phyloP scores from a whole-genome alignment of 2,329 filamentous ascomycete species.

The Paraphaeosphaeria sporulosa region DNA sequence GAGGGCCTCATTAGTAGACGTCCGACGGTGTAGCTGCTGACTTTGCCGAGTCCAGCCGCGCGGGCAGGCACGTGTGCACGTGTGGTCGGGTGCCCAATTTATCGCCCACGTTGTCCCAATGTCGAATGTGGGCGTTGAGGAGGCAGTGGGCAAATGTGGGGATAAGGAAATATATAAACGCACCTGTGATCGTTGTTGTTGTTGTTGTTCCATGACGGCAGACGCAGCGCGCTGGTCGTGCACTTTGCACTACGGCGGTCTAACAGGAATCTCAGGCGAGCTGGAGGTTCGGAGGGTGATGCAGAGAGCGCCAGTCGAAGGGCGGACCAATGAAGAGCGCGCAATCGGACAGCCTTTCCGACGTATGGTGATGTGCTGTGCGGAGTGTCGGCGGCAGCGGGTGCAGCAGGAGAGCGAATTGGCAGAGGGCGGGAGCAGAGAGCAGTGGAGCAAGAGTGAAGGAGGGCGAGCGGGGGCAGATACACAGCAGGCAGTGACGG shows the following conservation, averaged over 20 bases:
- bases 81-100: neutral
- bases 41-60: neutral
- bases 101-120: neutral
- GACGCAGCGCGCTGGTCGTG: slow-evolving; percentile 15
- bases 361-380: neutral
- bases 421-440: slow-evolving; percentile 18
- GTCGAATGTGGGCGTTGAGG: neutral
- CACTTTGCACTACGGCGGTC: slow-evolving; percentile 26
- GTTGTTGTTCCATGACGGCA: slow-evolving; percentile 44
- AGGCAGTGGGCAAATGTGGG: neutral
- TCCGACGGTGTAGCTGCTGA: neutral
- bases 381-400: slow-evolving; percentile 16
- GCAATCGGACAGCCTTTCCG: slow-evolving; percentile 7
- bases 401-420: slow-evolving; percentile 17
- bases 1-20: slow-evolving; percentile 6
- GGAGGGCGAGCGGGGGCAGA: slow-evolving; percentile 18
- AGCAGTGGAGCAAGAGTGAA: slow-evolving; percentile 16
- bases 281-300: slow-evolving; percentile 27
- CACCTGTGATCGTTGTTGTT: slow-evolving; percentile 37
- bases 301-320: slow-evolving; percentile 32
- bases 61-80: neutral
- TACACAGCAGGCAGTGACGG: slow-evolving; percentile 10
- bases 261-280: slow-evolving; percentile 16
- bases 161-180: neutral
- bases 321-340: slow-evolving; percentile 30